Evolutionary conservation across 768 basidiomycete genomes (phyloP).

Genomic region (Russula compacta): DNA sequence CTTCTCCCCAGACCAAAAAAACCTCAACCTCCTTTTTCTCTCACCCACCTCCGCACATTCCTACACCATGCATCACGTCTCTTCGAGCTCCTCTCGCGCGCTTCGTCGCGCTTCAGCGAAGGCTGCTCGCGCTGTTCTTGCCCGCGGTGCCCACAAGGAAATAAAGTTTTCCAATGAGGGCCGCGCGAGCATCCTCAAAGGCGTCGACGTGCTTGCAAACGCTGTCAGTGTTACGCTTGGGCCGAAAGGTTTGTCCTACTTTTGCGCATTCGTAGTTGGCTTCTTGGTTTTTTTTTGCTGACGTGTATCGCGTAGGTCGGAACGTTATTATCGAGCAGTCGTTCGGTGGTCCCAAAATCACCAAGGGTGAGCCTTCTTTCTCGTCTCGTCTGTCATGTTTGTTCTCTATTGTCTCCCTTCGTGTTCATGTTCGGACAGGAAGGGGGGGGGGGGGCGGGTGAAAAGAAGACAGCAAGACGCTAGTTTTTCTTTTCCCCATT

Average conservation of each 20-base stretch:
- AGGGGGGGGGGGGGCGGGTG: too few relatives aligned
- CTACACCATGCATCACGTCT: constrained; percentile 61
- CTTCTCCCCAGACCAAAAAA: not conserved
- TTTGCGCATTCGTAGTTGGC: not conserved
- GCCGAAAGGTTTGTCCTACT: constrained; percentile 63
- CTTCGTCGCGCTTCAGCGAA: constrained; percentile 59
- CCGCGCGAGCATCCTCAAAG: constrained; percentile 85
- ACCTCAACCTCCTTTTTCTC: constrained; percentile 11
- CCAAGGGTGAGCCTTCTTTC: constrained; percentile 56
- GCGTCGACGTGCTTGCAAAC: constrained; percentile 94
- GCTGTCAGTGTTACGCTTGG: constrained; percentile 95
- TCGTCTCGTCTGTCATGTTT: not conserved
- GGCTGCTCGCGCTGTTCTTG: constrained; percentile 42
- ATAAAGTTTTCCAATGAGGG: constrained; percentile 96
- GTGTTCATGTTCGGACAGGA: too few relatives aligned
- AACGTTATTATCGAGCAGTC: constrained; percentile 98
- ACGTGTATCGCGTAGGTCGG: constrained; percentile 45
- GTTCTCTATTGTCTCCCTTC: not conserved
- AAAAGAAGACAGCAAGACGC: too few relatives aligned
- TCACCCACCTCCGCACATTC: constrained; percentile 6
- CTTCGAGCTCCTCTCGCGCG: constrained; percentile 52
- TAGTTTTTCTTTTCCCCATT: not conserved
- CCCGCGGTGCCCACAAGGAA: constrained; percentile 85
- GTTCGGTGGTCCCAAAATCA: constrained; percentile 87
- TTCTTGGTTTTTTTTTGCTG: constrained; percentile 12